Conservation (phyloP, 331 rosid genomes). For the Quercus tomentella region DNA sequence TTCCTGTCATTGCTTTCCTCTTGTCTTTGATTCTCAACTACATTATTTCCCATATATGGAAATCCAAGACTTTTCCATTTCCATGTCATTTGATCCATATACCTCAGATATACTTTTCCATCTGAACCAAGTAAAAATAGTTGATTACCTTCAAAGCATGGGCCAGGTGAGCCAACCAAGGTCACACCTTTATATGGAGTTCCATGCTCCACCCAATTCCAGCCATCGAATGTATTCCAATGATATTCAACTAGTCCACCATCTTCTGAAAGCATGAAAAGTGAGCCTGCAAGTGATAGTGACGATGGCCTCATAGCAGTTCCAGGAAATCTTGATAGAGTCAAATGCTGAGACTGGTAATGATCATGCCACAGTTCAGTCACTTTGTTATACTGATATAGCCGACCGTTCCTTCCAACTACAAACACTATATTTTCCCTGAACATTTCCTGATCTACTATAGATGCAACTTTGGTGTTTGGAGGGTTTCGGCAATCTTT, state of each 20-base stretch:
- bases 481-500: constrained; percentile 79
- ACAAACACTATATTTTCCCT: constrained; percentile 82
- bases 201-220: constrained; percentile 98
- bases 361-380: constrained; percentile 90
- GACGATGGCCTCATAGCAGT: constrained; percentile 59
- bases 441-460: constrained; percentile 74
- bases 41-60: constrained; percentile 35
- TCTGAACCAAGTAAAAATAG: constrained; percentile 81
- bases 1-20: constrained; percentile 12
- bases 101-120: constrained; percentile 79
- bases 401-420: constrained; percentile 67
- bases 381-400: constrained; percentile 91
- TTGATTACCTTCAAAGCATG: constrained; percentile 65
- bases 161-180: constrained; percentile 74
- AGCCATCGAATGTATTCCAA: constrained; percentile 70
- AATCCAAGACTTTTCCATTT: constrained; percentile 78
- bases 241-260: constrained; percentile 90
- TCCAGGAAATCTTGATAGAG: constrained; percentile 72
- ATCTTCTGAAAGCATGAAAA: constrained; percentile 77
- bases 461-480: constrained; percentile 53
- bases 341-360: constrained; percentile 81
- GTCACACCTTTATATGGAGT: constrained; percentile 69
- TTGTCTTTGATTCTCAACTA: constrained; percentile 27
- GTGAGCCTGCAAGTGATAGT: constrained; percentile 64
- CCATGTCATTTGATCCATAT: constrained; percentile 70